Percentiles rank a stretch among this genome's conserved stretches.
Evolutionary conservation across 2,329 filamentous ascomycete species (phyloP).

Genomic region (Cladophialophora exuberans): DNA sequence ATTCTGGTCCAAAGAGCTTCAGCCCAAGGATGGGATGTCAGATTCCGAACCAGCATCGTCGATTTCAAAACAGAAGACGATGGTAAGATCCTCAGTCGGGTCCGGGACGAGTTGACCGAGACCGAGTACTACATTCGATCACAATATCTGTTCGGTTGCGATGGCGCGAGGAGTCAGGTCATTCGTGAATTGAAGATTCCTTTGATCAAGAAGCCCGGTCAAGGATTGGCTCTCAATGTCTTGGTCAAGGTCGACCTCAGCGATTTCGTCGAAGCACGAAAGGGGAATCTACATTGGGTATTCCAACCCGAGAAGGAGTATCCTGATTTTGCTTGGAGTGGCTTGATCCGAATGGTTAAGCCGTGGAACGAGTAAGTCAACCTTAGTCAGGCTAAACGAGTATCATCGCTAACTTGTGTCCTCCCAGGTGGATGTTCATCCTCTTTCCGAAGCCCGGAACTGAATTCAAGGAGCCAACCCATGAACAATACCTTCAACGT

Average conservation of each 20-base stretch:
- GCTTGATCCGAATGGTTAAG: conserved; percentile 63
- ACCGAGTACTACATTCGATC: conserved; percentile 39
- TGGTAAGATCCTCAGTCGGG: conserved; percentile 39
- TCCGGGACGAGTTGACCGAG: conserved; percentile 42
- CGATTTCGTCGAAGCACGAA: conserved; percentile 53
- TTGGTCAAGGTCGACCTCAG: conserved; percentile 55
- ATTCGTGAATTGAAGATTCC: conserved; percentile 53
- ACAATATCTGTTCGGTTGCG: conserved; percentile 63
- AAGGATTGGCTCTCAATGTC: conserved; percentile 56
- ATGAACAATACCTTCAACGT: conserved; percentile 52
- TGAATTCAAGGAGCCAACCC: conserved; percentile 45
- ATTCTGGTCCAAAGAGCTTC: conserved; percentile 45
- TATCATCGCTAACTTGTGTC: conserved; percentile 2
- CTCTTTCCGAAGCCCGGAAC: conserved; percentile 49
- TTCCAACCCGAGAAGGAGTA: conserved; percentile 58
- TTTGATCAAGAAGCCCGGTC: conserved; percentile 48
- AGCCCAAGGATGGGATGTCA: conserved; percentile 43
- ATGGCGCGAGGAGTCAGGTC: conserved; percentile 55
- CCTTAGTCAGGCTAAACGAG: neutral
- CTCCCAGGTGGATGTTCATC: conserved; percentile 59
- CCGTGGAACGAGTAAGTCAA: conserved; percentile 57
- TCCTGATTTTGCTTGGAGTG: conserved; percentile 56
- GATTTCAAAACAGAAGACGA: conserved; percentile 36
- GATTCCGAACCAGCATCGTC: conserved; percentile 45
- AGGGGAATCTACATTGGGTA: conserved; percentile 65